Percentiles rank a stretch among this genome's conserved stretches.
These are phyloP conservation scores for Escallonia herrerae DNA, from an alignment of 129 eudicot species.

Conservation along the genomic window DNA sequence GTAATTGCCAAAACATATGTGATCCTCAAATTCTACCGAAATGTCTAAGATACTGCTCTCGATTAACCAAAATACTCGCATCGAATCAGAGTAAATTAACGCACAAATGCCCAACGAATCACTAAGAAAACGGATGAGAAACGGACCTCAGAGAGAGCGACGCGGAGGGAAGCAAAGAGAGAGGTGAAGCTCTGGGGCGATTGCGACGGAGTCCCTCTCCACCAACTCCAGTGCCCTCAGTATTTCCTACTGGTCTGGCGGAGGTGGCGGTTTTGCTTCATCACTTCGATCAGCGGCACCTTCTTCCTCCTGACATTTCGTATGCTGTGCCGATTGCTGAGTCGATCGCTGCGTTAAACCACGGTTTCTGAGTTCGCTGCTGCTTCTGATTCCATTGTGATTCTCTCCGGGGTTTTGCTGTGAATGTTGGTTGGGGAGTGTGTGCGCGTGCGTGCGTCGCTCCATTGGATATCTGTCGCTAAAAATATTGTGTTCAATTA, in stretches of 20 bases:
- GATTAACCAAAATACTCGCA: too few relatives aligned
- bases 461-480: too few relatives aligned
- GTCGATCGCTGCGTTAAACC: slow-evolving; percentile 7
- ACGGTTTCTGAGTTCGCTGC: slow-evolving; percentile 30
- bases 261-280: slow-evolving; percentile 14
- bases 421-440: too few relatives aligned
- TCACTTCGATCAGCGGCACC: slow-evolving; percentile 5
- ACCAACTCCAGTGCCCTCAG: slow-evolving; percentile 62
- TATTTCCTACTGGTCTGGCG: slow-evolving; percentile 36
- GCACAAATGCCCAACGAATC: too few relatives aligned
- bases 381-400: slow-evolving; percentile 21
- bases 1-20: too few relatives aligned
- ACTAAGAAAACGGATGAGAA: too few relatives aligned
- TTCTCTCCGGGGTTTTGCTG: not conserved
- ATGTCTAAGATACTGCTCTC: too few relatives aligned
- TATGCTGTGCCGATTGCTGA: slow-evolving; percentile 6
- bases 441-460: too few relatives aligned
- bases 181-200: slow-evolving; percentile 81
- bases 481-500: not conserved
- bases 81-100: too few relatives aligned
- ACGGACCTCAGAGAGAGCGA: slow-evolving; percentile 68
- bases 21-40: too few relatives aligned
- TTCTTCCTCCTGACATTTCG: slow-evolving; percentile 8
- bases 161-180: slow-evolving; percentile 80
- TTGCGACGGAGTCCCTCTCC: slow-evolving; percentile 82